Percentiles rank a stretch among this genome's conserved stretches.
phyloP scores from a whole-genome alignment of 306 rosid species.

The Pachyrhizus erosus region DNA sequence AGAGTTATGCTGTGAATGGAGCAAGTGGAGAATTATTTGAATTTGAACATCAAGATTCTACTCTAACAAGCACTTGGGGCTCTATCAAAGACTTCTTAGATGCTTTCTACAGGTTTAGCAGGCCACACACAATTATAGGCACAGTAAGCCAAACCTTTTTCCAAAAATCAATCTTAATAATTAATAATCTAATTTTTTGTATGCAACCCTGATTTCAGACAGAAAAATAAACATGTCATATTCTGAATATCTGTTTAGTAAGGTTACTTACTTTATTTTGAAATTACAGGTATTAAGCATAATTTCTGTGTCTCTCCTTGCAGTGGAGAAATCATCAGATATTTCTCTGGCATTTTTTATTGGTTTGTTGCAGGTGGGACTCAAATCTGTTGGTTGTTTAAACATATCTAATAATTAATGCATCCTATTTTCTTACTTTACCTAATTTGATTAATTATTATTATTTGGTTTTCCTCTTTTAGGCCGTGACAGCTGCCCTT shows the following conservation, averaged over 20 bases:
- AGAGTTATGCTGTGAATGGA: too few species aligned
- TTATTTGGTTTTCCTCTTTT: conserved; percentile 28
- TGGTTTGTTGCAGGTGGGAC: conserved; percentile 66
- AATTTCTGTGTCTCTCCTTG: conserved; percentile 73
- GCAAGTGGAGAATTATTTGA: background rate
- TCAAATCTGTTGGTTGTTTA: conserved; percentile 13
- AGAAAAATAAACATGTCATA: too few species aligned
- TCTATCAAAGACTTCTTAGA: conserved; percentile 46
- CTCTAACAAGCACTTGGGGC: conserved; percentile 38
- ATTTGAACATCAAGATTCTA: background rate
- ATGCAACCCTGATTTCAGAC: too few species aligned
- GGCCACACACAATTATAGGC: conserved; percentile 76
- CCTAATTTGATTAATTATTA: background rate
- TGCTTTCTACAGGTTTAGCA: conserved; percentile 70
- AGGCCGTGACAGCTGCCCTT: conserved; percentile 71
- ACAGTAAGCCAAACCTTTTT: conserved; percentile 52
- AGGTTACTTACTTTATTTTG: conserved; percentile 45
- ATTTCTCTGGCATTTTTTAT: conserved; percentile 67
- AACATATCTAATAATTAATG: background rate
- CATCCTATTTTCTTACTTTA: background rate
- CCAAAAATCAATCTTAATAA: too few species aligned
- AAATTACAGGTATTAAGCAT: too few species aligned
- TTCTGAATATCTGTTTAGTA: too few species aligned
- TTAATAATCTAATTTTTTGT: too few species aligned
- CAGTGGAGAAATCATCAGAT: conserved; percentile 67